Conservation (phyloP, 2,329 filamentous ascomycete species). For the Sclerotinia sclerotiorum region DNA sequence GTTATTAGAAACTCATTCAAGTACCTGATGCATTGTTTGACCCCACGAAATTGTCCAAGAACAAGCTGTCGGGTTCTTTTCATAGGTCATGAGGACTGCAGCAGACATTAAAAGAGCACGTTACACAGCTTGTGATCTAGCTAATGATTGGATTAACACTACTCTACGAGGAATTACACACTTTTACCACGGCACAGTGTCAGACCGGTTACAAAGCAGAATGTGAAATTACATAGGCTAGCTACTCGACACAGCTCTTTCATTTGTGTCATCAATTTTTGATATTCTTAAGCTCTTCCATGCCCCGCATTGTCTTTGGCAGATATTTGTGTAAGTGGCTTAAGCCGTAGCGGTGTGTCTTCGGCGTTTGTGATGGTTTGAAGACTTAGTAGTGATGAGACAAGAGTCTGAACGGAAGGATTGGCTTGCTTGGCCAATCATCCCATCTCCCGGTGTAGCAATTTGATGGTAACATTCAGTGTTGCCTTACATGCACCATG, state of each 20-base stretch:
- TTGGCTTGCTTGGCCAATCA: neutral
- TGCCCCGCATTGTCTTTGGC: neutral
- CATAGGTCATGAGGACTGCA: conserved; percentile 13
- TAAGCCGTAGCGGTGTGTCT: conserved; percentile 14
- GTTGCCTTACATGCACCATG: neutral
- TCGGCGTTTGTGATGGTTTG: neutral
- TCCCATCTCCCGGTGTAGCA: neutral
- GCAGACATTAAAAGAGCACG: neutral
- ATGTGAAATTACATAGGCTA: neutral
- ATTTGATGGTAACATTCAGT: neutral
- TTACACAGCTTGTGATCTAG: neutral
- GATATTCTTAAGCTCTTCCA: neutral
- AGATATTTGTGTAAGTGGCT: conserved; percentile 7
- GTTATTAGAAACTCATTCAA: neutral
- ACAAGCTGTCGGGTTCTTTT: conserved; percentile 7
- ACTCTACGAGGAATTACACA: neutral
- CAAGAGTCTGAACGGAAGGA: neutral
- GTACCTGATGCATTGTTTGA: too few relatives aligned
- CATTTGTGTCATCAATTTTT: neutral
- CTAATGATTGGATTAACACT: neutral
- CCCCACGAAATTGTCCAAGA: neutral
- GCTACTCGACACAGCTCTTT: neutral
- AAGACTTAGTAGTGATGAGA: neutral
- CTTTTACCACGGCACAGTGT: neutral
- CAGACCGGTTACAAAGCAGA: neutral